phyloP scores from a whole-genome alignment of 202 grass and related monocot species.

The Hordeum pubiflorum region DNA sequence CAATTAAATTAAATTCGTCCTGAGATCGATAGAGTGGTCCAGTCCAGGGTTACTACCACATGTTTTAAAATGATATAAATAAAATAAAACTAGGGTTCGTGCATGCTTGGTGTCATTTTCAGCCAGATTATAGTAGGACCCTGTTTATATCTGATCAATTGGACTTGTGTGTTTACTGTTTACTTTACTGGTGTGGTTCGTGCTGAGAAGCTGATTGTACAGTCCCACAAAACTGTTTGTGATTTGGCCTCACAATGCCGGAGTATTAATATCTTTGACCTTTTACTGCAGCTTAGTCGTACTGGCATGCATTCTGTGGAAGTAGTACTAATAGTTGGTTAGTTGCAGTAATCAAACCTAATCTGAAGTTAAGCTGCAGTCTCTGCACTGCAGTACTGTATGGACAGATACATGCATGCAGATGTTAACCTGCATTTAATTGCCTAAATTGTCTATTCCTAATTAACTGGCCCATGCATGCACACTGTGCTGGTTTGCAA shows the following conservation, averaged over 20 bases:
- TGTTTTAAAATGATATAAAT: background rate
- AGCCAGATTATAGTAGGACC: background rate
- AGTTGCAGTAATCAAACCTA: background rate
- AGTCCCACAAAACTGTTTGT: background rate
- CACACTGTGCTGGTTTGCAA: constrained; percentile 19
- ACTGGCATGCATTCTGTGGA: background rate
- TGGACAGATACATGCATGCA: background rate
- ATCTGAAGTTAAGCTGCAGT: constrained; percentile 6
- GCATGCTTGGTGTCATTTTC: constrained; percentile 8
- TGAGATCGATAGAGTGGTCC: constrained; percentile 19
- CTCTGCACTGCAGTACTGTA: background rate
- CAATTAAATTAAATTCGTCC: constrained; percentile 16
- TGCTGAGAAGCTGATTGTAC: background rate
- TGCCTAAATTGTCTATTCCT: constrained; percentile 1
- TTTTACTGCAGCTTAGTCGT: background rate
- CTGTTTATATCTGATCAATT: constrained; percentile 2
- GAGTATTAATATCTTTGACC: constrained; percentile 3
- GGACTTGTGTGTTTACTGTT: background rate
- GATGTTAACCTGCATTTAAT: constrained; percentile 19
- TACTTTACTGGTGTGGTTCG: constrained; percentile 13
- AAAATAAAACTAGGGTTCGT: background rate
- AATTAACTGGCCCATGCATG: constrained; percentile 30
- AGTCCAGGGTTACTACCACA: background rate
- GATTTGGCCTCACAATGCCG: background rate
- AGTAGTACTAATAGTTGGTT: constrained; percentile 11